A percentile compares a stretch with the other conserved stretches of the same genome.
These are phyloP conservation scores for Saccharomycopsis capsularis DNA, from an alignment of 805 yeast genomes.

Conservation along the genomic window DNA sequence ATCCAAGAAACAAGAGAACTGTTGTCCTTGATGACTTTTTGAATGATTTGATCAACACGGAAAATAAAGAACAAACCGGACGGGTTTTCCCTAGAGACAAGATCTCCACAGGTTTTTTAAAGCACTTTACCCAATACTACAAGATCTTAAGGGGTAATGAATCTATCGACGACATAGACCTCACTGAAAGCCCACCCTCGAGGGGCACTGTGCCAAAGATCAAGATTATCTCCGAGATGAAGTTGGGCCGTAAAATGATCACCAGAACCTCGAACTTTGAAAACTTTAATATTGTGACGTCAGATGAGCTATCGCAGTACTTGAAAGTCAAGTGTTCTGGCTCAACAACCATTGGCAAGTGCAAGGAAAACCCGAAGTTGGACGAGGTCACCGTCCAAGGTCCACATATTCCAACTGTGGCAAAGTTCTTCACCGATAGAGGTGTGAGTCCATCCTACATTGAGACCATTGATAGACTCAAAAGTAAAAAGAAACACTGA, in stretches of 20 bases:
- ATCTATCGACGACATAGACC: conserved; percentile 36
- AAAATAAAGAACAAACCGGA: neutral
- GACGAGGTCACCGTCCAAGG: conserved; percentile 86
- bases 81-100: conserved; percentile 28
- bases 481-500: conserved; percentile 6
- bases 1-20: conserved; percentile 43
- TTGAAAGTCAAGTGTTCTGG: conserved; percentile 82
- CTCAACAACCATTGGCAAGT: conserved; percentile 66
- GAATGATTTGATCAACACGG: neutral
- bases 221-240: conserved; percentile 60
- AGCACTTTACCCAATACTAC: conserved; percentile 44
- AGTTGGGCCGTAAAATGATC: conserved; percentile 74
- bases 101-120: conserved; percentile 38
- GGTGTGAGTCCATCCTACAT: conserved; percentile 68
- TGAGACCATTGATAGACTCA: conserved; percentile 48
- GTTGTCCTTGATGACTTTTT: conserved; percentile 46
- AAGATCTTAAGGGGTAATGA: conserved; percentile 34
- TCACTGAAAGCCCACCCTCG: conserved; percentile 31
- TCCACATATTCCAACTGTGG: conserved; percentile 61
- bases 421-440: conserved; percentile 47
- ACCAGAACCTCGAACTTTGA: conserved; percentile 71
- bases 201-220: conserved; percentile 69
- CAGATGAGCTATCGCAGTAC: conserved; percentile 58
- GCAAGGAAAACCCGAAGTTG: conserved; percentile 45
- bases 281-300: conserved; percentile 49